Conservation (phyloP, 768 basidiomycete species). For the Rhizopogon vinicolor region DNA sequence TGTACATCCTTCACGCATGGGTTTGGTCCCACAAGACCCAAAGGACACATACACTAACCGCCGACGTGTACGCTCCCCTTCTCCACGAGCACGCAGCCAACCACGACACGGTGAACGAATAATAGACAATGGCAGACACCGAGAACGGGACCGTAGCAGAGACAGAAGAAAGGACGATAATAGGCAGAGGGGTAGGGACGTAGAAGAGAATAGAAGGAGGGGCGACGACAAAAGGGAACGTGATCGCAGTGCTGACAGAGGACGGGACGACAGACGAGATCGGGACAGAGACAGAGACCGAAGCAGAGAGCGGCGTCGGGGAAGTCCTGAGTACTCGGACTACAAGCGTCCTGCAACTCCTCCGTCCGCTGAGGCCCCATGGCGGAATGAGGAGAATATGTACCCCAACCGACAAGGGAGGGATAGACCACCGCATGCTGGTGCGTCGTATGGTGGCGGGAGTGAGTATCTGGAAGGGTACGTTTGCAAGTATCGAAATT, state of each 20-base stretch:
- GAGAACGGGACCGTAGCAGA: conserved; percentile 7
- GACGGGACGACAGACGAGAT: conserved; percentile 5
- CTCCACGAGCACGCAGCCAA: conserved; percentile 22
- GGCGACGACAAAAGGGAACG: conserved; percentile 10
- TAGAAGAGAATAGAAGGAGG: conserved; percentile 13
- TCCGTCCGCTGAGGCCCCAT: conserved; percentile 32
- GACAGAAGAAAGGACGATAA: conserved; percentile 11
- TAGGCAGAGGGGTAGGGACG: conserved; percentile 18
- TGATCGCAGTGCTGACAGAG: not conserved
- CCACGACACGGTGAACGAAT: conserved; percentile 6
- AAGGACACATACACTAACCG: conserved; percentile 11
- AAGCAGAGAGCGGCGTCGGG: conserved; percentile 29
- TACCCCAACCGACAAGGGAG: conserved; percentile 39
- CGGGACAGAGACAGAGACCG: conserved; percentile 16
- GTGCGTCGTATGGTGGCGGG: conserved; percentile 27
- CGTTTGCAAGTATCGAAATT: conserved; percentile 12
- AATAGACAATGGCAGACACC: conserved; percentile 14
- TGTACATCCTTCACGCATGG: conserved; percentile 70
- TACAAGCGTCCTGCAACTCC: conserved; percentile 44
- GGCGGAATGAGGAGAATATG: conserved; percentile 52
- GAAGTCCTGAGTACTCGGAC: conserved; percentile 59
- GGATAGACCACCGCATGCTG: conserved; percentile 23
- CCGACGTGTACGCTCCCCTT: conserved; percentile 40
- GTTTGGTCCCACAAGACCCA: conserved; percentile 49
- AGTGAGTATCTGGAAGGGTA: conserved; percentile 69